Evolutionary conservation across 257 asterid species (phyloP).

Genomic region (Nicotiana knightiana): DNA sequence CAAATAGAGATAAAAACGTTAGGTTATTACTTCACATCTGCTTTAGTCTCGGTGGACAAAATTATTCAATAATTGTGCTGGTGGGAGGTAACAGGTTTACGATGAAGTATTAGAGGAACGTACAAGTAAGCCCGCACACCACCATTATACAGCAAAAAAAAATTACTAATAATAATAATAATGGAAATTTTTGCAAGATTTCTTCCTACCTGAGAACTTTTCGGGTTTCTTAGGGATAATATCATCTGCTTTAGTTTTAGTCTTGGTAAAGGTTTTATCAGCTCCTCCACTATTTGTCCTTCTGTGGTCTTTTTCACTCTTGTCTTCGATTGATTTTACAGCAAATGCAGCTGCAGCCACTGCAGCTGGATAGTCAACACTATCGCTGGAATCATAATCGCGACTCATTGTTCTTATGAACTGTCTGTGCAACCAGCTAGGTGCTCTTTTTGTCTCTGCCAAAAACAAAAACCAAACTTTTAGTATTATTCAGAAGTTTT

Average conservation of each 20-base stretch:
- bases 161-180: too few species aligned
- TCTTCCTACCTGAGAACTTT: constrained; percentile 42
- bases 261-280: constrained; percentile 29
- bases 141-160: too few species aligned
- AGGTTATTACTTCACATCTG: too few species aligned
- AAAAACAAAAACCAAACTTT: neutral
- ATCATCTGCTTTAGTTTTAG: constrained; percentile 34
- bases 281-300: constrained; percentile 14
- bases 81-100: too few species aligned
- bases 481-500: neutral
- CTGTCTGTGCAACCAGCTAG: constrained; percentile 63
- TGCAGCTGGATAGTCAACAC: constrained; percentile 54
- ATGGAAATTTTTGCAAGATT: neutral
- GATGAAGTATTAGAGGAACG: too few species aligned
- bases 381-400: constrained; percentile 33
- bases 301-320: constrained; percentile 19
- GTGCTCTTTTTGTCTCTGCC: constrained; percentile 52
- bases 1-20: too few species aligned
- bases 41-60: too few species aligned
- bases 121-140: too few species aligned
- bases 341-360: constrained; percentile 94
- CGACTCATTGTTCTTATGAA: constrained; percentile 52
- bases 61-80: too few species aligned
- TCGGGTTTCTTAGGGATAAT: constrained; percentile 15
- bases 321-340: constrained; percentile 56